phyloP scores from a whole-genome alignment of 2,329 filamentous ascomycete genomes.

The Penicillium brevicompactum region DNA sequence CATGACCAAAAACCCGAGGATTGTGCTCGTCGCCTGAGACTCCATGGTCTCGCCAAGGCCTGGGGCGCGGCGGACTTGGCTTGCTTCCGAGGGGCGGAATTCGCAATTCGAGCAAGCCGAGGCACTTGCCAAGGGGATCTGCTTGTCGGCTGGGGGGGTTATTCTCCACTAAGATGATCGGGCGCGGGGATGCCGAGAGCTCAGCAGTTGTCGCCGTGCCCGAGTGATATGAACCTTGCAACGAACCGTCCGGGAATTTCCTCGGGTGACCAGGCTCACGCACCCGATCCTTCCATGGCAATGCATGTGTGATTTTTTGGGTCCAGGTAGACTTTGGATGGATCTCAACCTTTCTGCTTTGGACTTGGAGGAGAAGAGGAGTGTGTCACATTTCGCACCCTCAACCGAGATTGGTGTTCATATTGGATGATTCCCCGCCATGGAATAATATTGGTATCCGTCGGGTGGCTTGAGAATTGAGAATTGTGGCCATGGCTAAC shows the following conservation, averaged over 20 bases:
- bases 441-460: background rate
- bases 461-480: background rate
- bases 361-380: too few relatives aligned
- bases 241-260: background rate
- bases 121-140: background rate
- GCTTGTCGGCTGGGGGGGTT: background rate
- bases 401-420: background rate
- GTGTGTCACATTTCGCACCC: too few relatives aligned
- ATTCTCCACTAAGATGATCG: background rate
- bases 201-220: background rate
- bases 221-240: background rate
- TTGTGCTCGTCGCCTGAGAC: background rate
- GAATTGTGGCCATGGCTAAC: background rate
- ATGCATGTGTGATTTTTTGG: background rate
- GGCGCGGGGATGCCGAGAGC: background rate
- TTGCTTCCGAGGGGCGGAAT: background rate
- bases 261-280: background rate
- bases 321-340: background rate
- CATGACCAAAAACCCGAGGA: background rate
- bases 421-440: background rate
- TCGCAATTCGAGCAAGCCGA: background rate
- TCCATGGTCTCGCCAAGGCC: background rate
- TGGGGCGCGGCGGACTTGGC: background rate
- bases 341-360: background rate
- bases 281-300: background rate